These are phyloP conservation scores for Onygenales sp. DNA, from an alignment of 2,329 filamentous ascomycete genomes.

Conservation along the genomic window DNA sequence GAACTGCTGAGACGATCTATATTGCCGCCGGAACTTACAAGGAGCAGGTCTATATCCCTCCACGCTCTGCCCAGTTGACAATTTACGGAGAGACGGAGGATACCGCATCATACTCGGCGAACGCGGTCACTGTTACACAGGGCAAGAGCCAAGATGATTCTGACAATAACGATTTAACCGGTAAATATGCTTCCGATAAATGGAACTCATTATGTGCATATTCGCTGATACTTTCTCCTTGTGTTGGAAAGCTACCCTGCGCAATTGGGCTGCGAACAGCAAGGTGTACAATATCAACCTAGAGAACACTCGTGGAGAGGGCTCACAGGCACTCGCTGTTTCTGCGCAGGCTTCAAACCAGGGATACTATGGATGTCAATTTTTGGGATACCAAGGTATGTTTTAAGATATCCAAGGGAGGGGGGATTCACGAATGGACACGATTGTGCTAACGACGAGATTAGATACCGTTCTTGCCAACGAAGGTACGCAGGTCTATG, in stretches of 20 bases:
- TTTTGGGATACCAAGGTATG: slow-evolving; percentile 43
- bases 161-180: background rate
- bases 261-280: background rate
- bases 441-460: background rate
- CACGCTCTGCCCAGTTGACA: slow-evolving; percentile 38
- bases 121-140: slow-evolving; percentile 46
- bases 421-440: background rate
- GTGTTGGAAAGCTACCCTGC: too few species aligned
- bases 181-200: background rate
- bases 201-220: too few species aligned
- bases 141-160: background rate
- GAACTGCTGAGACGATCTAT: slow-evolving; percentile 49
- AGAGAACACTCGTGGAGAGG: slow-evolving; percentile 12
- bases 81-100: slow-evolving; percentile 49
- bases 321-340: slow-evolving; percentile 35
- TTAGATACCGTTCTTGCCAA: slow-evolving; percentile 42
- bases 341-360: slow-evolving; percentile 42
- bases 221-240: too few species aligned
- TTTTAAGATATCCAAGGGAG: background rate
- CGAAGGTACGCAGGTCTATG: slow-evolving; percentile 47
- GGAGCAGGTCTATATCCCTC: slow-evolving; percentile 47
- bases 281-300: slow-evolving; percentile 15
- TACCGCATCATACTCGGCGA: slow-evolving; percentile 42
- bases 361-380: slow-evolving; percentile 48
- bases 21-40: slow-evolving; percentile 49